Percentiles rank a stretch among this genome's conserved stretches.
Evolutionary conservation across 371 early-diverging fungal species (phyloP).

Genomic region (Dichotomocladium elegans): DNA sequence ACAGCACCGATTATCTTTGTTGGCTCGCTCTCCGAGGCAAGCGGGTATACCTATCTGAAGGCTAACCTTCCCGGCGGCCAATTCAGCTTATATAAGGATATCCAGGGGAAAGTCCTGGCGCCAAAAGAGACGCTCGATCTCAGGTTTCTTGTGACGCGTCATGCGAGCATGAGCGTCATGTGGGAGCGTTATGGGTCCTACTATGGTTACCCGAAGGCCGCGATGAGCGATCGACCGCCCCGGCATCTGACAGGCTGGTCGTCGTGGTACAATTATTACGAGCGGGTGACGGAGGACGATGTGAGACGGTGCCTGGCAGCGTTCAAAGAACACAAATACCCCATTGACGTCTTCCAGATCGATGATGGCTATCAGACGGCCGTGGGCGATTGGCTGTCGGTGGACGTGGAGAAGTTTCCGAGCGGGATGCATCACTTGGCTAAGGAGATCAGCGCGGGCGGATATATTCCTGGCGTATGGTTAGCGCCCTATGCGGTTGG

Average conservation of each 20-base stretch:
- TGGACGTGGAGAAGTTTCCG: conserved; percentile 32
- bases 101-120: conserved; percentile 19
- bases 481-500: conserved; percentile 43
- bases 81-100: conserved; percentile 36
- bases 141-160: conserved; percentile 12
- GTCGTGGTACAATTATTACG: conserved; percentile 44
- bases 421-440: conserved; percentile 38
- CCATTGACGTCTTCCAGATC: conserved; percentile 43
- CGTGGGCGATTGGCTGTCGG: conserved; percentile 45
- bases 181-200: conserved; percentile 34
- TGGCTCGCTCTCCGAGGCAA: conserved; percentile 39
- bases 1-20: conserved; percentile 22
- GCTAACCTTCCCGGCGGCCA: conserved; percentile 18
- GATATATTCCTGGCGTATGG: conserved; percentile 42
- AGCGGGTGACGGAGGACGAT: conserved; percentile 38
- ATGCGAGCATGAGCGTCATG: conserved; percentile 15
- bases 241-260: conserved; percentile 41
- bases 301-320: conserved; percentile 26
- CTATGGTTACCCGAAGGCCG: conserved; percentile 10
- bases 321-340: conserved; percentile 22
- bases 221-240: conserved; percentile 1
- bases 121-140: conserved; percentile 5
- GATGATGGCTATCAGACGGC: conserved; percentile 42
- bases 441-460: conserved; percentile 21
- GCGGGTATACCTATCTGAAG: conserved; percentile 38